Evolutionary conservation across 2,329 filamentous ascomycete genomes (phyloP).

Genomic region (Epichloe hybrida): DNA sequence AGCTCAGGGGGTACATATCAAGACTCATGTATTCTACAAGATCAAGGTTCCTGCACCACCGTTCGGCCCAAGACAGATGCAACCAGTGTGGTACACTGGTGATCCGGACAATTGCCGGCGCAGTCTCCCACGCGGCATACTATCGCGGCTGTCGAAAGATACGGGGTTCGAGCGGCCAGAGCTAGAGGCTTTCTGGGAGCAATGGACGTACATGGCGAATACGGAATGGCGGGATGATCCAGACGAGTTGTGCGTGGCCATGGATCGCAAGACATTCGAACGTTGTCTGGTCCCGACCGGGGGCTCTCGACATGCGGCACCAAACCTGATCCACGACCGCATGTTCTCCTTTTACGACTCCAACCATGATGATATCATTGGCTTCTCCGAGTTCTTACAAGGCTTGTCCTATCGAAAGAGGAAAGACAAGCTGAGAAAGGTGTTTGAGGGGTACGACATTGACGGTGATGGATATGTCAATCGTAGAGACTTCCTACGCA

Average conservation of each 20-base stretch:
- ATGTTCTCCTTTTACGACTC: slow-evolving; percentile 96
- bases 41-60: slow-evolving; percentile 80
- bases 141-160: slow-evolving; percentile 54
- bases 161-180: slow-evolving; percentile 75
- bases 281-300: slow-evolving; percentile 79
- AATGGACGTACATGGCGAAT: slow-evolving; percentile 89
- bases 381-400: slow-evolving; percentile 81
- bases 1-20: slow-evolving; percentile 60
- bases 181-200: slow-evolving; percentile 88
- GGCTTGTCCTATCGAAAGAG: slow-evolving; percentile 60
- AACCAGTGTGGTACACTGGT: slow-evolving; percentile 78
- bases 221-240: slow-evolving; percentile 74
- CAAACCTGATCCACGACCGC: slow-evolving; percentile 87
- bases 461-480: slow-evolving; percentile 78
- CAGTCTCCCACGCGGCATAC: slow-evolving; percentile 52
- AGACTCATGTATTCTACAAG: slow-evolving; percentile 95
- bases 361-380: slow-evolving; percentile 77
- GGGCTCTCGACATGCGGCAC: slow-evolving; percentile 60
- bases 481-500: slow-evolving; percentile 77
- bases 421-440: slow-evolving; percentile 55
- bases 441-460: slow-evolving; percentile 84
- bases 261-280: slow-evolving; percentile 88
- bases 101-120: slow-evolving; percentile 61
- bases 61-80: slow-evolving; percentile 66
- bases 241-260: slow-evolving; percentile 62